Evolutionary conservation across 2,329 filamentous ascomycete genomes (phyloP), one percentile per base, ranked within the genome.

Genomic region (Phaeosphaeriaceae sp.): DNA sequence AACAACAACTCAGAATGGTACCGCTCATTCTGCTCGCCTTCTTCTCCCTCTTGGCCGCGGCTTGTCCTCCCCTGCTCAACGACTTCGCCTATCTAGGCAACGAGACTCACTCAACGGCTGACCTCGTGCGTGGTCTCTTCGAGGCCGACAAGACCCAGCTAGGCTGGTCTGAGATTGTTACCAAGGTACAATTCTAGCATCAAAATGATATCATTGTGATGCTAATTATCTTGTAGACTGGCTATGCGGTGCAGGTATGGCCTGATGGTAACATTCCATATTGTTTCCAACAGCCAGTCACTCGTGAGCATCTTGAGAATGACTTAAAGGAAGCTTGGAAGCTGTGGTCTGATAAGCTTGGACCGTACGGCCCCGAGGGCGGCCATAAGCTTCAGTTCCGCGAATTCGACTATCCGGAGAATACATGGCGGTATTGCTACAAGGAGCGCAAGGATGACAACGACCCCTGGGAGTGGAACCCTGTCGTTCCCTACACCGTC

Each of bases 341-440:
- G 7, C 23, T 52, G 13, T 52, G 50, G 50, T 24, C 32, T 17
- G 19, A 52, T 40, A 21, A 9, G 15, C 50, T 52, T 11, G 50
- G 50, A 7, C 32, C 23, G 8, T 15, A 23, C 30, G 40, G 50
- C 8, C 4, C 43, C 21, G 15, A 26, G 23, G 24, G 28, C 17
- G 35, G 50, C 15, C 50, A 52, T 10, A 30, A 44, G 50, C 40
- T 46, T 4, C 22, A 30, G 2, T 52, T 42, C 32, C 26, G 2
- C 9, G 50, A 52, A 22, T 44, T 5, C 40, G 13, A 17, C 40
- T 52, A n/a, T 11, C 17, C n/a, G 17, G 15, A 10, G 5, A n/a
- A 28, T 7, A 32, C 42, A 13, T 52, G 50, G 50, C 50, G 13
- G 21, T 52, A 52, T n/a, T 52, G 50, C 50, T 52, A 43, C 40